Conservation (phyloP, 1,284 basidiomycete species). For the Hemileia vastatrix region DNA sequence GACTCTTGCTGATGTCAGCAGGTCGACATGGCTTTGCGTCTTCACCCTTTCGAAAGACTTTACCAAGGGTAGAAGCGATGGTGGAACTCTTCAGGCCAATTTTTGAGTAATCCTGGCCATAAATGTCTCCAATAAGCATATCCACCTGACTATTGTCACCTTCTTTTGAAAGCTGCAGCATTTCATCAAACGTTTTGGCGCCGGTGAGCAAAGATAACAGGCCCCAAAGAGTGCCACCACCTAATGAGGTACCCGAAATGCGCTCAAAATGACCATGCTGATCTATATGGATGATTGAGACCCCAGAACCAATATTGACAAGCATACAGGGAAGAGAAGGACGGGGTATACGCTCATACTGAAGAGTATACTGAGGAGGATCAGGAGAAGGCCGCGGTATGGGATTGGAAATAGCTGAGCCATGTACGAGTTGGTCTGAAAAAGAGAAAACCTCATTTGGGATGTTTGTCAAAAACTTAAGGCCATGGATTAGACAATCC, state of each 20-base stretch:
- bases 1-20: slow-evolving; percentile 78
- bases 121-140: slow-evolving; percentile 99
- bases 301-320: slow-evolving; percentile 96
- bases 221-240: slow-evolving; percentile 99
- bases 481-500: slow-evolving; percentile 93
- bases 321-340: slow-evolving; percentile 84
- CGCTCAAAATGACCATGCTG: slow-evolving; percentile 91
- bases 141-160: slow-evolving; percentile 92
- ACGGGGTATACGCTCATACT: slow-evolving; percentile 63
- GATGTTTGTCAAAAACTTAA: slow-evolving; percentile 93
- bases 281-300: slow-evolving; percentile 94
- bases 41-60: slow-evolving; percentile 81
- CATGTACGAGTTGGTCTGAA: slow-evolving; percentile 87
- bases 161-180: slow-evolving; percentile 82
- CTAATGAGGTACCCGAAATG: slow-evolving; percentile 90
- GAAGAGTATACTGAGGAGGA: slow-evolving; percentile 79
- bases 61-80: slow-evolving; percentile 96
- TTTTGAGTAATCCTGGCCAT: slow-evolving; percentile 84
- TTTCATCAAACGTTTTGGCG: slow-evolving; percentile 94
- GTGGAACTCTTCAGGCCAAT: slow-evolving; percentile 93
- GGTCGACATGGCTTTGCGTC: slow-evolving; percentile 48
- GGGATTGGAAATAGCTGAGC: slow-evolving; percentile 35
- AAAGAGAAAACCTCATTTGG: slow-evolving; percentile 98
- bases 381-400: slow-evolving; percentile 82
- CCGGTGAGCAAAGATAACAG: slow-evolving; percentile 85